Conservation (phyloP, 805 yeast genomes). For the Saturnispora halmiae region DNA sequence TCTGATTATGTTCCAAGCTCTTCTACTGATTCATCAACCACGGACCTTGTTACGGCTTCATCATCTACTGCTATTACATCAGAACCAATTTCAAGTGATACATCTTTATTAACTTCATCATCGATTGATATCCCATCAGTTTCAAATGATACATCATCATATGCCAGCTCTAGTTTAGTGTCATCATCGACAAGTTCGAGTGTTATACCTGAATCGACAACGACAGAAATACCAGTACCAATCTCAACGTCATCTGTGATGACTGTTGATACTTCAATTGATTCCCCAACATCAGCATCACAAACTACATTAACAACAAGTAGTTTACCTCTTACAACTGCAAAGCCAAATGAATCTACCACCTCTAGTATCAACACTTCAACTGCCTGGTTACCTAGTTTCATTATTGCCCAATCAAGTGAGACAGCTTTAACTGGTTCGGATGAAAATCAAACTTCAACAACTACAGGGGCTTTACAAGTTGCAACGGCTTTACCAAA, state of each 20-base stretch:
- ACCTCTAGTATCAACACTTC: conserved; percentile 4
- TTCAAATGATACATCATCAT: no score
- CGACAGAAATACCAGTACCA: neutral
- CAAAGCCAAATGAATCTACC: conserved; percentile 5
- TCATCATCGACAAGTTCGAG: no score
- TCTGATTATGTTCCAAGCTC: neutral
- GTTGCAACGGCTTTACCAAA: conserved; percentile 55
- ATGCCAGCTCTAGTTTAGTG: no score
- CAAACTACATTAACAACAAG: conserved; percentile 4
- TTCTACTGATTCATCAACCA: neutral
- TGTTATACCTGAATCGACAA: neutral
- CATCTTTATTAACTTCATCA: no score
- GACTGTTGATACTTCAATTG: neutral
- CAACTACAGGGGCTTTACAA: conserved; percentile 19
- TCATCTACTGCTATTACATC: neutral
- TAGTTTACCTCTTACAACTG: neutral
- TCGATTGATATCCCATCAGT: no score
- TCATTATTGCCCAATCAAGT: conserved; percentile 12
- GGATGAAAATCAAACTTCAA: conserved; percentile 10
- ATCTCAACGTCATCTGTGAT: neutral
- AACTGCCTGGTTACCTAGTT: conserved; percentile 16
- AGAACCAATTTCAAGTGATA: neutral
- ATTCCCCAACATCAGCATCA: neutral
- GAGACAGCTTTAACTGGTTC: conserved; percentile 2
- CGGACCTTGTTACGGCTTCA: neutral